phyloP scores from a whole-genome alignment of 139 green algal genomes.

The Volvox reticuliferus region DNA sequence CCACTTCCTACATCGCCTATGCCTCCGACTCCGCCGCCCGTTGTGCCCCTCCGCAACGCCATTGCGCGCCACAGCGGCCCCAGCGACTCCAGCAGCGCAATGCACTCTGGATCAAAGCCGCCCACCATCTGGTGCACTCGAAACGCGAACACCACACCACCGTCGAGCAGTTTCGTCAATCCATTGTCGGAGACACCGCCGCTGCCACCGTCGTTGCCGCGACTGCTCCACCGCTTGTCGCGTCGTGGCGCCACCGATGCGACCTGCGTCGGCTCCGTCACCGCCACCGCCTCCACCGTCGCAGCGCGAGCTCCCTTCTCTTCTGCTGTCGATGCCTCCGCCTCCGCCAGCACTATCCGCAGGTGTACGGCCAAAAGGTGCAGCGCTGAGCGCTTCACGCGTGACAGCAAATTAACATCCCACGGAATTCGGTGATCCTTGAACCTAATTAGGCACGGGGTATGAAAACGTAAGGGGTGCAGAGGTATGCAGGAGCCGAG shows the following conservation, averaged over 20 bases:
- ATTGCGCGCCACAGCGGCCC: conserved; percentile 29
- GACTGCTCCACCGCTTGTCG: background rate
- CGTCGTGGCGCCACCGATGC: background rate
- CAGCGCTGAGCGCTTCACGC: conserved; percentile 34
- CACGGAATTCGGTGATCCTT: conserved; percentile 41
- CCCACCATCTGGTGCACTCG: conserved; percentile 48
- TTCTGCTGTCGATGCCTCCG: background rate
- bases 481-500: too few species aligned
- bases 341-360: background rate
- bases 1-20: background rate
- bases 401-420: conserved; percentile 12
- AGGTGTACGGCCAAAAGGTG: conserved; percentile 35
- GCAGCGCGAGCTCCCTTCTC: too few species aligned
- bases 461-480: background rate
- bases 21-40: background rate
- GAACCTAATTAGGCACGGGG: background rate
- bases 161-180: conserved; percentile 21
- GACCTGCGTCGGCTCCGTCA: background rate
- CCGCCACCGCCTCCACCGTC: background rate
- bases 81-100: conserved; percentile 34
- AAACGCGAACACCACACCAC: conserved; percentile 28
- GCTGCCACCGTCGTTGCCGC: too few species aligned
- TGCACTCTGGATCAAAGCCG: conserved; percentile 31
- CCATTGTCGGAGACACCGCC: background rate
- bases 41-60: background rate